Base-by-base conservation (phyloP, 768 basidiomycete genomes). In the Coprinellus aureogranulatus region DNA sequence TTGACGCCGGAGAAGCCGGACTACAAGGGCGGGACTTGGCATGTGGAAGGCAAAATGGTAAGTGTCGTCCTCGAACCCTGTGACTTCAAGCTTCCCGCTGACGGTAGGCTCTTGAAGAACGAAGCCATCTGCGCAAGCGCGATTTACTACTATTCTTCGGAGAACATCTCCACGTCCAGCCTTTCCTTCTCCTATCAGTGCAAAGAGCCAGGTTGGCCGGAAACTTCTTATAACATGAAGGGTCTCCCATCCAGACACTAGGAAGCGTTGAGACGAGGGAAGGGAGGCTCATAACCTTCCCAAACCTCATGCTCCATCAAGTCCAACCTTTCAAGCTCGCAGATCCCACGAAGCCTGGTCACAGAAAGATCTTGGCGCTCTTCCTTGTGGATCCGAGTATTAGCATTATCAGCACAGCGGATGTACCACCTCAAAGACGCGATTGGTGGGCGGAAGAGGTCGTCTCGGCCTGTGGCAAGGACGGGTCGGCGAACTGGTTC, bases 291-390 rank as follows among this genome's bases (percentile, higher is more conserved):
- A 56, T 76, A 34, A 67, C 68, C 8, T 76, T 74, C 57, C 74
- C 74, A 23, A 77, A 77, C 61, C 58, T 72, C 27, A 69, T 70
- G 18, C 77, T 77, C 57, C 75, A 77, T 59, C 65, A 63, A 26
- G 71, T 76, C 3, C 59, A 64, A 30, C 67, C 75, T 3, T 78
- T 75, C 62, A 55, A 59, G 27, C 70, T 78, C 22, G 57, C 48
- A 4, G 74, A 78, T 60, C 61, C 60, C 1, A 68, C 69, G 18
- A 71, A 70, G 53, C 73, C 73, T 6, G 78, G 76, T 2, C 66
- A 74, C 55, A 66, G 77, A 44, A 79, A 75, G 61, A 73, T 79
- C 23, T 61, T 79, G 18, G 72, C 70, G 1, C 62, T 79, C 14
- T 75, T 75, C 62, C 70, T 77, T 30, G 69, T 76, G 47, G 74